Evolutionary conservation across 805 yeast species (phyloP), one percentile per base, ranked within the genome.

Genomic region (Groenewaldozyma salmanticensis): DNA sequence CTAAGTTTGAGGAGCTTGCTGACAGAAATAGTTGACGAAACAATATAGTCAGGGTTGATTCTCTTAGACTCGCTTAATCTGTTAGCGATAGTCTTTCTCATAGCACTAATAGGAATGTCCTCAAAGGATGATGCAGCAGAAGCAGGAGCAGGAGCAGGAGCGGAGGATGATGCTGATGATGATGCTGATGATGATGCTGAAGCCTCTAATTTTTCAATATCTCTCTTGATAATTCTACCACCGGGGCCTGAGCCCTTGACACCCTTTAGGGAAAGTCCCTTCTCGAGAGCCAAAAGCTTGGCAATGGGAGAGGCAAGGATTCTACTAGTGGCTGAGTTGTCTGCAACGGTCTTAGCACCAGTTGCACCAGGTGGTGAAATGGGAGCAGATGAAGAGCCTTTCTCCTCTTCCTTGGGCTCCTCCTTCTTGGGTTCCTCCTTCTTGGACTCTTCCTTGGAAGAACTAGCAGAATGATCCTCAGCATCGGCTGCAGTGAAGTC

Each of bases 231-330:
- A 61, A 92, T 85, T 71, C 98, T 84, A 53, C 97, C 97, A 57
- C 73, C 72, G 60, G 97, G 97, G 53, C 98, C 98, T 34, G 95
- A 66, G 58, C 97, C 97, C 64, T 77, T 77, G 58, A 92, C 70
- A 55, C 76, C 76, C 68, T 82, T 85, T 58, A 90, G 75, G 34
- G 94, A 73, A 57, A 90, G 71, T 55, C 97, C 98, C 64, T 80
- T 76, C 64, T 90, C 96, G 52, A 88, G 71, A 45, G 98, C 98
- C 49, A 92, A 70, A 51, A 77, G 78, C 73, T 90, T 90, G 46
- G 98, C 98, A 51, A 82, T 70, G 44, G 98, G 98, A 47, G 97
- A 88, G 35, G 97, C 97, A 52, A 85, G 62, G 61, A 92, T 81
- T 66, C 96, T 77, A 40, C 72, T 67, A 15, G 70, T 39, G 15